Base-by-base conservation (phyloP, 2,329 filamentous ascomycete genomes). In the Volutella citrinella region DNA sequence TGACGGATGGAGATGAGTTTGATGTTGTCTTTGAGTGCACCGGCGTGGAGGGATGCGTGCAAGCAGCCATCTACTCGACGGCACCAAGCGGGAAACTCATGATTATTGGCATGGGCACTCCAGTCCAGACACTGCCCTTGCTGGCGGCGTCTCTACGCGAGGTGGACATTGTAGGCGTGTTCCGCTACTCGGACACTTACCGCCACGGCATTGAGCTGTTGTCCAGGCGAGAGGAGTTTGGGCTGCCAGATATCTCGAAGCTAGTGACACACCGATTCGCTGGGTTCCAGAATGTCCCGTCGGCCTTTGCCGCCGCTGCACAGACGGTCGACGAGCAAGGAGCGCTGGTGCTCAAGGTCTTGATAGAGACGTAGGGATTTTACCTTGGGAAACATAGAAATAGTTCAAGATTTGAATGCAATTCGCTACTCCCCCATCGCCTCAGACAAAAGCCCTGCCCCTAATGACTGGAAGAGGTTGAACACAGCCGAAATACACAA, bases 21-120 rank as follows among this genome's bases (percentile, higher is more conserved):
- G 34, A 49, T 3, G 19, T 29, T 5, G 38, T 44, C 8, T 9
- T 49, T 9, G 47, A 49, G 28, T 50, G 46, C 27, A 46, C 47
- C 3, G 46, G 47, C 1, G 44, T 44, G 4, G 47, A 50, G 17
- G 19, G 27, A 11, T 50, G 47, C 11, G 25, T 27, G 5, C 46
- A 44, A 5, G 31, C 33, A 3, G 42, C 47, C 1, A 39, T 49
- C 4, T 30, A 34, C 5, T 15, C 31, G 5, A 15, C 40, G 19
- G 23, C 21, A 10, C 13, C 32, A 6, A 47, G 47, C 5, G 46
- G 46, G 16, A 8, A 33, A 4, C 28, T 50, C 20, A 32, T 50
- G 6, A 41, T 51, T 19, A 36, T 44, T 1, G 47, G 46, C 6
- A 13, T 49, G 14, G 47, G 47, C 1, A 50, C 44, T 14, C 16